These are phyloP conservation scores for Austroboletus novae-zelandiae DNA, from an alignment of 1,284 basidiomycete genomes.

Conservation along the genomic window DNA sequence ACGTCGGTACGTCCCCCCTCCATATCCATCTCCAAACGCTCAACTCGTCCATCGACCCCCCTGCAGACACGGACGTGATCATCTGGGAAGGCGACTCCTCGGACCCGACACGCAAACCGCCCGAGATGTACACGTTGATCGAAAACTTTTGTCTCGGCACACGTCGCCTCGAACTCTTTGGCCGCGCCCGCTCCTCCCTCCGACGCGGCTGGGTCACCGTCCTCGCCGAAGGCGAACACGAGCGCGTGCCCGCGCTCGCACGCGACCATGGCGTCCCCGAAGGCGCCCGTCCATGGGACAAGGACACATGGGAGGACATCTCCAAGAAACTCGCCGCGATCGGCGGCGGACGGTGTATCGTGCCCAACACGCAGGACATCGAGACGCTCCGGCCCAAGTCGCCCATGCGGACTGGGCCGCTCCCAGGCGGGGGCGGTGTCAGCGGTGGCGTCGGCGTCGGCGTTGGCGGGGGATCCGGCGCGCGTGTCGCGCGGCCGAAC, in stretches of 20 bases:
- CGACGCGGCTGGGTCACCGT: conserved; percentile 94
- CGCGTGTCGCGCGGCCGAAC: conserved; percentile 13
- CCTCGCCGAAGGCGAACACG: conserved; percentile 62
- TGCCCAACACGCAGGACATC: conserved; percentile 77
- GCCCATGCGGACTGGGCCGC: conserved; percentile 50
- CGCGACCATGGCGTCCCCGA: conserved; percentile 42
- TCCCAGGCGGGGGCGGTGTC: conserved; percentile 27
- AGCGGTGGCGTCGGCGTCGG: conserved; percentile 23
- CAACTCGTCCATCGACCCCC: background rate
- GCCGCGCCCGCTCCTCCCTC: conserved; percentile 64
- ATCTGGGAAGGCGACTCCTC: conserved; percentile 87
- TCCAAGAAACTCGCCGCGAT: conserved; percentile 48
- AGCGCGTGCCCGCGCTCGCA: conserved; percentile 39
- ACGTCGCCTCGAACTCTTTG: conserved; percentile 90
- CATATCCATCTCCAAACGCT: background rate
- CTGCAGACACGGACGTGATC: conserved; percentile 89
- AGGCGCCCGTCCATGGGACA: conserved; percentile 49
- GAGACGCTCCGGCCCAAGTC: conserved; percentile 87
- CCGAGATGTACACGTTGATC: conserved; percentile 92
- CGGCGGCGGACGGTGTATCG: conserved; percentile 54
- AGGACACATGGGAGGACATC: conserved; percentile 58
- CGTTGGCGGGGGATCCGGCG: conserved; percentile 25
- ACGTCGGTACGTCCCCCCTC: conserved; percentile 61
- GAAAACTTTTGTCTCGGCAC: conserved; percentile 98
- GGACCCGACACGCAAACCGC: conserved; percentile 84